Percentiles rank a stretch among this genome's conserved stretches.
Conservation (phyloP, 768 basidiomycete genomes). For the Tricholoma saponaceum region DNA sequence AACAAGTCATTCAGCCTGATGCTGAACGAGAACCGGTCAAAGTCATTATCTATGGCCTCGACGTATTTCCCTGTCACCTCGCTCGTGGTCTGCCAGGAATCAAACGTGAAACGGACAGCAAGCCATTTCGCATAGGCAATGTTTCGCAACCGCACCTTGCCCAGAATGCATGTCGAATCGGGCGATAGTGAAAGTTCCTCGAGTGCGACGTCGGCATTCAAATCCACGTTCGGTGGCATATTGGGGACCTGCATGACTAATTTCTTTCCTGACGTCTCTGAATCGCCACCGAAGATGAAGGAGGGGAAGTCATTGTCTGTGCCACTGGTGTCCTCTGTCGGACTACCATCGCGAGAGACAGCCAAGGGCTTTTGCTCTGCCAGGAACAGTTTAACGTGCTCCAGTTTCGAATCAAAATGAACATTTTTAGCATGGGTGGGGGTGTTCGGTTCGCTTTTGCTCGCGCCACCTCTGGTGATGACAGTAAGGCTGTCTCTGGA, state of each 20-base stretch:
- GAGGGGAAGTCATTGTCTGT: constrained; percentile 75
- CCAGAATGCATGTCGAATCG: constrained; percentile 57
- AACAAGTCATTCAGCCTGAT: constrained; percentile 79
- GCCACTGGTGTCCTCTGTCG: constrained; percentile 76
- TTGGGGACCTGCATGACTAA: constrained; percentile 65
- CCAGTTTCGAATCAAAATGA: constrained; percentile 88
- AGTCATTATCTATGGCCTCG: constrained; percentile 41
- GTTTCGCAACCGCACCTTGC: constrained; percentile 77
- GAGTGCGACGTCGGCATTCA: constrained; percentile 44
- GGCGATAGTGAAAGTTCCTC: constrained; percentile 50
- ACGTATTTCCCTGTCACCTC: constrained; percentile 80
- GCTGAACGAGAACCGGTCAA: constrained; percentile 75
- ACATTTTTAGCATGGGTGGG: constrained; percentile 81
- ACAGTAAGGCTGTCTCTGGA: constrained; percentile 50
- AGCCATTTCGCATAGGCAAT: constrained; percentile 85
- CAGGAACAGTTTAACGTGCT: constrained; percentile 92
- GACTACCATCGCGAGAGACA: constrained; percentile 87
- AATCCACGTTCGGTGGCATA: constrained; percentile 47
- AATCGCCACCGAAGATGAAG: constrained; percentile 51
- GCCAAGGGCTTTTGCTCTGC: constrained; percentile 94
- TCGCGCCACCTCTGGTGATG: constrained; percentile 41
- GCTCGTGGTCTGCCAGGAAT: constrained; percentile 93
- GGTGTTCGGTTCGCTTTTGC: constrained; percentile 77
- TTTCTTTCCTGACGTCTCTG: constrained; percentile 28
- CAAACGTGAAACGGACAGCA: constrained; percentile 87